phyloP scores from a whole-genome alignment of 371 early-diverging fungal genomes.

The Conidiobolus incongruus region DNA sequence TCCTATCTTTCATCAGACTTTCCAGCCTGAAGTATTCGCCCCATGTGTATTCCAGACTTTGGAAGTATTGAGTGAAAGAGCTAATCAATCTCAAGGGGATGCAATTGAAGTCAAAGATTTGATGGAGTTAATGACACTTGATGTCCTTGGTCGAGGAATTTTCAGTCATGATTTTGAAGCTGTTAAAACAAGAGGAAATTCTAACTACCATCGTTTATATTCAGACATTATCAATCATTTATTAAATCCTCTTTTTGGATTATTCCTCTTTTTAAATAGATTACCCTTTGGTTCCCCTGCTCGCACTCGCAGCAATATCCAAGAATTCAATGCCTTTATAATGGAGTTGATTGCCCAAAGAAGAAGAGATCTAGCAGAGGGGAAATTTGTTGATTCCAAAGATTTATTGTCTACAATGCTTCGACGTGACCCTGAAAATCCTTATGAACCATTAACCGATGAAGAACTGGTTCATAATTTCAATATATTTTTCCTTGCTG shows the following conservation, averaged over 20 bases:
- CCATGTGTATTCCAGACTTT: neutral
- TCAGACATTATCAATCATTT: neutral
- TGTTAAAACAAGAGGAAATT: neutral
- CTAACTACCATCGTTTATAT: neutral
- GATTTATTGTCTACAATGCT: too few relatives aligned
- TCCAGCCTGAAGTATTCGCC: neutral
- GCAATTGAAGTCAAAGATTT: neutral
- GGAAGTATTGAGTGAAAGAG: neutral
- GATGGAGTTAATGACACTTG: too few relatives aligned
- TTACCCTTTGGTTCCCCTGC: too few relatives aligned
- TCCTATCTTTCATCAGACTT: neutral
- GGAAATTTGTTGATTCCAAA: too few relatives aligned
- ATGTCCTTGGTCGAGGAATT: conserved; percentile 2
- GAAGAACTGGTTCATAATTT: neutral
- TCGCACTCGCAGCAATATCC: too few relatives aligned
- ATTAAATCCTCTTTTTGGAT: too few relatives aligned
- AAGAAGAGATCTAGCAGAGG: too few relatives aligned
- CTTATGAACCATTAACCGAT: neutral
- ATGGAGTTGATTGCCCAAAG: too few relatives aligned
- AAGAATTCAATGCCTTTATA: too few relatives aligned
- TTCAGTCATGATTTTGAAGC: conserved; percentile 3
- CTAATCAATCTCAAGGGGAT: too few relatives aligned
- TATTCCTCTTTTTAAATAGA: too few relatives aligned
- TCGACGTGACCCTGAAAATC: too few relatives aligned
- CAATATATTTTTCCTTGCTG: neutral